Evolutionary conservation across 768 basidiomycete species (phyloP).

Genomic region (Tubosaeta brunneosetosa): DNA sequence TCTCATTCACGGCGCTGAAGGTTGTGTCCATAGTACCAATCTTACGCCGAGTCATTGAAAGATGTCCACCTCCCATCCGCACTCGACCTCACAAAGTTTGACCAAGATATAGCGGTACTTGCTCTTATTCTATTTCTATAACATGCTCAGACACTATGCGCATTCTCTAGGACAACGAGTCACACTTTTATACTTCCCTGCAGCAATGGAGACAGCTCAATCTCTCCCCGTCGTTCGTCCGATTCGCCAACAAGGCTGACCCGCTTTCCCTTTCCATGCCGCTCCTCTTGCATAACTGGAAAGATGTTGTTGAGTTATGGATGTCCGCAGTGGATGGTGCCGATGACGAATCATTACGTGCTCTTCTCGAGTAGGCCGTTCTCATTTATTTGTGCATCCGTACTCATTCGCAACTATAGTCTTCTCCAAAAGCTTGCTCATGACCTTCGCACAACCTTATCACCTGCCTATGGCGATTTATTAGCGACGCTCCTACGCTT

Average conservation of each 20-base stretch:
- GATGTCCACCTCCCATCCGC: conserved; percentile 69
- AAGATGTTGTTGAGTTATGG: conserved; percentile 65
- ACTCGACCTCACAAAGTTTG: conserved; percentile 50
- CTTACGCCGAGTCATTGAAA: conserved; percentile 62
- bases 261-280: conserved; percentile 71
- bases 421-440: conserved; percentile 74
- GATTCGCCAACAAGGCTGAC: conserved; percentile 59
- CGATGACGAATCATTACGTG: conserved; percentile 68
- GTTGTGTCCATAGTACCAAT: conserved; percentile 54
- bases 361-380: conserved; percentile 67
- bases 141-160: neutral
- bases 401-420: conserved; percentile 34
- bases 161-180: conserved; percentile 61
- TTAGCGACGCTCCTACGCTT: conserved; percentile 53
- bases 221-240: conserved; percentile 68
- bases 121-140: neutral
- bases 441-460: conserved; percentile 74
- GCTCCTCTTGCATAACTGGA: conserved; percentile 75
- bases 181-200: conserved; percentile 72
- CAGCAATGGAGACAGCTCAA: conserved; percentile 78
- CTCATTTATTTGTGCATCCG: neutral
- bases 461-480: conserved; percentile 55
- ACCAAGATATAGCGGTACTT: conserved; percentile 56
- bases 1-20: neutral
- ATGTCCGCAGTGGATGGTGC: conserved; percentile 48